Evolutionary conservation across 768 basidiomycete species (phyloP), one percentile per base, ranked within the genome.

Genomic region (Amanita subjunquillea): DNA sequence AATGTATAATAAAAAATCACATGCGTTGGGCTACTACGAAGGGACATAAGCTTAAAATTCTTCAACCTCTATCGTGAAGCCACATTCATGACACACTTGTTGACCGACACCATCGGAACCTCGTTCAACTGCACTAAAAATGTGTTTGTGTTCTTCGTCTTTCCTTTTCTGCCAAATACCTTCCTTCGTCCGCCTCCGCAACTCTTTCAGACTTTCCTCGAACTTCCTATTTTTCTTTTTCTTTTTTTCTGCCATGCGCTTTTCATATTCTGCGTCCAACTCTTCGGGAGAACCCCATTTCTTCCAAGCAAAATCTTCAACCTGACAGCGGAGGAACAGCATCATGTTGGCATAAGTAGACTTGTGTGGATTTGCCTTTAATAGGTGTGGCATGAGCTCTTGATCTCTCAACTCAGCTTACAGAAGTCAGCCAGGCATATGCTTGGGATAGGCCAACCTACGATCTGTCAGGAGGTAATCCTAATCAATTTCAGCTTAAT

Each of bases 271-370:
- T 5, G 75, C 77, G 61, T 98, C 95, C 45, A 99, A 67, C 8
- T 82, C 91, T 65, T 96, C 93, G 7, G 90, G 77, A 1, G 91
- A 89, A 0, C 92, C 94, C 96, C 96, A 99, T 68, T 99, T 99
- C 64, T 89, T 85, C 87, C 86, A 96, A 4, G 96, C 95, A 67
- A 94, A 97, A 42, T 85, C 89, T 65, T 99, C 96, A 2, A 96
- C 91, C 65, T 98, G 95, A 62, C 73, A 86, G 32, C 96, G 83
- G 4, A 97, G 74, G 69, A 88, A 98, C 20, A 99, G 76, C 96
- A 98, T 98, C 96, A 98, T 98, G 72, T 98, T 99, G 34, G 89
- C 88, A 63, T 89, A 98, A 0, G 91, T 94, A 9, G 92, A 87
- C 57, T 89, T 87, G 71, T 96, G 93, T 3, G 91, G 94, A 65